Evolutionary conservation across 116 monocot species (phyloP).

Genomic region (Posidonia oceanica): DNA sequence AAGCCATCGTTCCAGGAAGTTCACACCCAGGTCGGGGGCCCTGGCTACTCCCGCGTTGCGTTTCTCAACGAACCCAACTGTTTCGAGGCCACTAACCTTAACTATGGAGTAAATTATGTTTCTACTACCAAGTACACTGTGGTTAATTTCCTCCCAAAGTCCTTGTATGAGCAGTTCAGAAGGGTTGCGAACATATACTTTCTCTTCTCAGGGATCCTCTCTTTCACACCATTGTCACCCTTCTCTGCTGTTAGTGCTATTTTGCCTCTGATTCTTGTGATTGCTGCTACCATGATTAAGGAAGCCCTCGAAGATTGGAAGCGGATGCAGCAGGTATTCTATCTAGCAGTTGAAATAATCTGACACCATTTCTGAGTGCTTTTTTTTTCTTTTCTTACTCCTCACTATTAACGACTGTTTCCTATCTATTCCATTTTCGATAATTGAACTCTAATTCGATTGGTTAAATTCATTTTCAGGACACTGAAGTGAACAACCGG

Average conservation of each 20-base stretch:
- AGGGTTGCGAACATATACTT: conserved; percentile 83
- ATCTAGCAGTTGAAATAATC: background rate
- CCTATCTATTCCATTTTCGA: background rate
- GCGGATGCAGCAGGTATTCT: conserved; percentile 53
- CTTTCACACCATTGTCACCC: conserved; percentile 59
- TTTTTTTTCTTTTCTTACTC: background rate
- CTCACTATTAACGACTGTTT: background rate
- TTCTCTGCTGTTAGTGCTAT: conserved; percentile 41
- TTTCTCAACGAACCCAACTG: conserved; percentile 46
- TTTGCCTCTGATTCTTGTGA: conserved; percentile 43
- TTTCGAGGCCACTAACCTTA: conserved; percentile 25
- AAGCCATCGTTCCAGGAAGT: conserved; percentile 26
- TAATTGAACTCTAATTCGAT: background rate
- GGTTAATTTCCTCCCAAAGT: conserved; percentile 60
- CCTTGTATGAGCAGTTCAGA: conserved; percentile 87
- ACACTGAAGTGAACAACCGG: conserved; percentile 62
- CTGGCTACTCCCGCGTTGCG: conserved; percentile 53
- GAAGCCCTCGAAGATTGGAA: conserved; percentile 83
- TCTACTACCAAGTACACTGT: conserved; percentile 75
- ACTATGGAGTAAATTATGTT: conserved; percentile 43
- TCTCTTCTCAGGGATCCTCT: conserved; percentile 35
- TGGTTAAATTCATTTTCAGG: conserved; percentile 22
- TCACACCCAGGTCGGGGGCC: conserved; percentile 50
- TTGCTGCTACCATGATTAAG: conserved; percentile 64
- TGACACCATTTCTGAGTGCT: background rate